Evolutionary conservation across 306 rosid species (phyloP).

Genomic region (Gillenia trifoliata): DNA sequence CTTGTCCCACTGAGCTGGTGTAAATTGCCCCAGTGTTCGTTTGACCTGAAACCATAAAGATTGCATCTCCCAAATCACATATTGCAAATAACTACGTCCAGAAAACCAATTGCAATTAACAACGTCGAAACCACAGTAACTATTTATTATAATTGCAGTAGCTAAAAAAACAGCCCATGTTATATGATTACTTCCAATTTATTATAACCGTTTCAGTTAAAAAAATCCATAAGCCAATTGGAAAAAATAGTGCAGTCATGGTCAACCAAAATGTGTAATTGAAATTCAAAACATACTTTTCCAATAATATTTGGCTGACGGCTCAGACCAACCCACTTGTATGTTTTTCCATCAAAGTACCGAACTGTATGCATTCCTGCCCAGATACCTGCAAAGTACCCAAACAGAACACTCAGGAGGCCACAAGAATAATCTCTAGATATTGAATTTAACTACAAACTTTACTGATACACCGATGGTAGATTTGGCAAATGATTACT

Average conservation of each 20-base stretch:
- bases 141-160: neutral
- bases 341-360: slow-evolving; percentile 95
- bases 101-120: neutral
- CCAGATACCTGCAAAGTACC: slow-evolving; percentile 77
- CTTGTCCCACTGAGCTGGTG: slow-evolving; percentile 98
- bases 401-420: slow-evolving; percentile 19
- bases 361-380: slow-evolving; percentile 98
- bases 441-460: neutral
- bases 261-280: neutral
- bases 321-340: slow-evolving; percentile 98
- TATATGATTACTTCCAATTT: neutral
- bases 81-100: neutral
- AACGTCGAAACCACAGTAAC: neutral
- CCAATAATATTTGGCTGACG: slow-evolving; percentile 95
- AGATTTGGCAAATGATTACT: neutral
- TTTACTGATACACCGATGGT: neutral
- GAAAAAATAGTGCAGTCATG: neutral
- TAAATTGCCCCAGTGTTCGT: slow-evolving; percentile 85
- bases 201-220: neutral
- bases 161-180: neutral
- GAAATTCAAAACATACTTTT: slow-evolving; percentile 53
- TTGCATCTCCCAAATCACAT: slow-evolving; percentile 2
- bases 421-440: neutral
- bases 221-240: neutral
- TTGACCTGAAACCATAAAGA: slow-evolving; percentile 56